Evolutionary conservation across 768 basidiomycete species (phyloP), one percentile per base, ranked within the genome.

Genomic region (Termitomyces sp.): DNA sequence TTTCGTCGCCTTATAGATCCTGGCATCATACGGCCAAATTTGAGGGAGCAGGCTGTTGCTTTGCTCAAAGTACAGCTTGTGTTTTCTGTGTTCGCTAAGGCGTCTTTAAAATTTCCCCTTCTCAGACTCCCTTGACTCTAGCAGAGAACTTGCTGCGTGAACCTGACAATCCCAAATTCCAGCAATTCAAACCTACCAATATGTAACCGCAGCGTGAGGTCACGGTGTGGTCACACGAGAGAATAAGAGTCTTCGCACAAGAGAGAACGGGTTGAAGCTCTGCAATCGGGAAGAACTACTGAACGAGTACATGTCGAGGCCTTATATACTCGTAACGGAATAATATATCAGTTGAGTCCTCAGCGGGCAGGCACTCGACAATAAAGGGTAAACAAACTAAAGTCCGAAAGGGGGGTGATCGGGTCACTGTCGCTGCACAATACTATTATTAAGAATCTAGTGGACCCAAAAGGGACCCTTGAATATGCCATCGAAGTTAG

Each of bases 401-500:
- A n/a, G n/a, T n/a, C n/a, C n/a, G n/a, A n/a, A n/a, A n/a, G n/a
- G n/a, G n/a, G n/a, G n/a, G n/a, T n/a, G n/a, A n/a, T n/a, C n/a
- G n/a, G n/a, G n/a, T n/a, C n/a, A n/a, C n/a, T n/a, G n/a, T n/a
- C n/a, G n/a, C n/a, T n/a, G n/a, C n/a, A n/a, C n/a, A n/a, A n/a
- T 33, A 73, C 73, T 22, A 88, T 92, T 74, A 80, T 88, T 72
- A 76, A 79, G 18, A 72, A 83, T 59, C 67, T 93, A 31, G 78
- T 94, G 16, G 81, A 90, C 41, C 83, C 84, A 15, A 82, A 87
- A 74, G 88, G 91, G 3, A 78, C 88, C 0, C 72, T 94, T 39
- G 91, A 94, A 68, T 93, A 88, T 73, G 90, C 88, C 0, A 77
- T 90, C 42, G 88, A 82, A 65, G 91, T 90, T 31, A 70, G 87